These are phyloP conservation scores for Hippophae tibetana DNA, from an alignment of 306 rosid genomes.

Conservation along the genomic window DNA sequence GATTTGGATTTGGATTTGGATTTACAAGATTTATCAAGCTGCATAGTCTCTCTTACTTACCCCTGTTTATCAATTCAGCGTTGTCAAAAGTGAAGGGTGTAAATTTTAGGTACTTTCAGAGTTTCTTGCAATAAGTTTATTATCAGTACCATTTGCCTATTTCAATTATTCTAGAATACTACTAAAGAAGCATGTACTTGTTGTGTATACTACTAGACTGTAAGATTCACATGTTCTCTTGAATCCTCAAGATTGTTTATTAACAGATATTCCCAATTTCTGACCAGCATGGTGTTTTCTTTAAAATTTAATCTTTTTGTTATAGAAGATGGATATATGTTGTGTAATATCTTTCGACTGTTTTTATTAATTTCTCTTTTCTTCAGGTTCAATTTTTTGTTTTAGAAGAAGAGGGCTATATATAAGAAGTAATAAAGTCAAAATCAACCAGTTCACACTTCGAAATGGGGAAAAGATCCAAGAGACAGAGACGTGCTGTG, in stretches of 20 bases:
- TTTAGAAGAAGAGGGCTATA: too few species aligned
- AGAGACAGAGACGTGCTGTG: slow-evolving; percentile 56
- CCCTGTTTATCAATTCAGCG: not conserved
- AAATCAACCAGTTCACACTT: slow-evolving; percentile 17
- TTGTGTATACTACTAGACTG: too few species aligned
- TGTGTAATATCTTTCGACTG: too few species aligned
- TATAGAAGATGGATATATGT: too few species aligned
- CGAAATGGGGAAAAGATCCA: slow-evolving; percentile 68
- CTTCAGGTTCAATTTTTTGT: too few species aligned
- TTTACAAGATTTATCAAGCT: slow-evolving; percentile 21
- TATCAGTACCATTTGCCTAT: slow-evolving; percentile 10
- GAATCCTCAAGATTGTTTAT: too few species aligned
- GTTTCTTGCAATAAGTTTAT: slow-evolving; percentile 12
- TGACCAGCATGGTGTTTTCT: too few species aligned
- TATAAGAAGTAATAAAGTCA: not conserved
- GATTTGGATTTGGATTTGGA: slow-evolving; percentile 27
- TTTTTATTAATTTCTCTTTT: too few species aligned
- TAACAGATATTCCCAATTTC: too few species aligned
- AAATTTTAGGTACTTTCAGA: slow-evolving; percentile 30
- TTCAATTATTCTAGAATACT: slow-evolving; percentile 1
- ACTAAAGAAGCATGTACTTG: too few species aligned
- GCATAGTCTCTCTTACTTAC: slow-evolving; percentile 18
- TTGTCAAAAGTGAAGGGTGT: slow-evolving; percentile 20
- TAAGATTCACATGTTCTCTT: too few species aligned
- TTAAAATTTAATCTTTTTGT: too few species aligned